Evolutionary conservation across 371 early-diverging fungal species (phyloP).

Genomic region (Mucor circinelloides): DNA sequence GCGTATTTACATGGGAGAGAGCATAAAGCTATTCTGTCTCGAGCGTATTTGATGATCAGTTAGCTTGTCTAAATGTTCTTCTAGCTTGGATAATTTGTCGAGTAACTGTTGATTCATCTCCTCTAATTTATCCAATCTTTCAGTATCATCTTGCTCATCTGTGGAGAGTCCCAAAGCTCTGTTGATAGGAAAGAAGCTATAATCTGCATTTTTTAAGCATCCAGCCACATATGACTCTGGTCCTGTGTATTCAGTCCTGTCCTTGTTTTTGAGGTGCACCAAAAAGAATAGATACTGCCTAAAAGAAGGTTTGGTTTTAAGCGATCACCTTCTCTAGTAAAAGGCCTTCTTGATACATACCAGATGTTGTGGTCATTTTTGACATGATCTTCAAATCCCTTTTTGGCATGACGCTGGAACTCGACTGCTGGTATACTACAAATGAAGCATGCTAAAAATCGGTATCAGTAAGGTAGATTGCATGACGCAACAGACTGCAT

Average conservation of each 20-base stretch:
- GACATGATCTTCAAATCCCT: conserved; percentile 59
- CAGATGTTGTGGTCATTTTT: conserved; percentile 62
- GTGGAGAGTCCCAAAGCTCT: conserved; percentile 49
- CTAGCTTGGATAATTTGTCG: conserved; percentile 27
- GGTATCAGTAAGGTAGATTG: background rate
- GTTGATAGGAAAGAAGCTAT: conserved; percentile 60
- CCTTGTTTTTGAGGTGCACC: conserved; percentile 59
- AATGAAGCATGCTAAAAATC: conserved; percentile 49
- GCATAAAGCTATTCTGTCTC: conserved; percentile 37
- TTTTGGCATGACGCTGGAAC: conserved; percentile 54
- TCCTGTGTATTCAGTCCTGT: conserved; percentile 58
- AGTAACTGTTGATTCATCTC: conserved; percentile 33
- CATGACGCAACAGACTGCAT: background rate
- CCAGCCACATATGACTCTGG: conserved; percentile 58
- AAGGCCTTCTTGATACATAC: conserved; percentile 2
- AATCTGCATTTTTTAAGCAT: conserved; percentile 46
- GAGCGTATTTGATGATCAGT: conserved; percentile 28
- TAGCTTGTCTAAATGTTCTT: conserved; percentile 35
- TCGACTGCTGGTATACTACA: conserved; percentile 59
- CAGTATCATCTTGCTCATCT: conserved; percentile 34
- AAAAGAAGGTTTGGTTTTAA: background rate
- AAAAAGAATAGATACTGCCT: conserved; percentile 63
- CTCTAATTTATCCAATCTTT: conserved; percentile 41
- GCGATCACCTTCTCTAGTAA: background rate
- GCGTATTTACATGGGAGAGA: conserved; percentile 46